These are phyloP conservation scores for Melampsora abietis-canadensis DNA, from an alignment of 1,284 basidiomycete species.

Conservation along the genomic window DNA sequence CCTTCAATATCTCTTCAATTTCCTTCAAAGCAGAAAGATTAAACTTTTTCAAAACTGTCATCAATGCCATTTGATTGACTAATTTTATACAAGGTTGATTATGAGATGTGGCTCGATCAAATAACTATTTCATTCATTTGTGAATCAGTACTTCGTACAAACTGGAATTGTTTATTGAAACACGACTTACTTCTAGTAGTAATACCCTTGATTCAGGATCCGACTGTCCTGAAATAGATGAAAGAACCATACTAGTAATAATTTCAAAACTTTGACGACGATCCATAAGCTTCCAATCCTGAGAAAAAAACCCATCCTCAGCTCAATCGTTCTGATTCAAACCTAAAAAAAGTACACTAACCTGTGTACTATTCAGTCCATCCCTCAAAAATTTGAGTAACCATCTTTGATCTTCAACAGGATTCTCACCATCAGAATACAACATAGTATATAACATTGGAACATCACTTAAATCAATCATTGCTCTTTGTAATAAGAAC, in stretches of 20 bases:
- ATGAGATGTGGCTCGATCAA: constrained; percentile 28
- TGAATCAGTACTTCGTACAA: not conserved
- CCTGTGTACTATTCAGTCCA: constrained; percentile 63
- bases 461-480: constrained; percentile 70
- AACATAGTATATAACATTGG: constrained; percentile 81
- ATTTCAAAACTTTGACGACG: constrained; percentile 42
- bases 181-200: constrained; percentile 24
- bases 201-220: constrained; percentile 10
- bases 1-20: too few species aligned
- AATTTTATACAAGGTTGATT: constrained; percentile 35
- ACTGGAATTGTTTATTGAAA: not conserved
- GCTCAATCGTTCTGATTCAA: not conserved
- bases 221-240: not conserved
- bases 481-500: constrained; percentile 77
- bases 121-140: not conserved
- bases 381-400: constrained; percentile 79
- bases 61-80: constrained; percentile 25
- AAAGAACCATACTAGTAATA: constrained; percentile 31
- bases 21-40: too few species aligned
- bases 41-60: constrained; percentile 18
- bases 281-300: constrained; percentile 42
- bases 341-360: constrained; percentile 46
- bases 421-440: constrained; percentile 68
- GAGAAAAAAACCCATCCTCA: not conserved
- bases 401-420: constrained; percentile 81